These are phyloP conservation scores for Penicillium sp. DNA, from an alignment of 2,329 filamentous ascomycete genomes.

Conservation along the genomic window DNA sequence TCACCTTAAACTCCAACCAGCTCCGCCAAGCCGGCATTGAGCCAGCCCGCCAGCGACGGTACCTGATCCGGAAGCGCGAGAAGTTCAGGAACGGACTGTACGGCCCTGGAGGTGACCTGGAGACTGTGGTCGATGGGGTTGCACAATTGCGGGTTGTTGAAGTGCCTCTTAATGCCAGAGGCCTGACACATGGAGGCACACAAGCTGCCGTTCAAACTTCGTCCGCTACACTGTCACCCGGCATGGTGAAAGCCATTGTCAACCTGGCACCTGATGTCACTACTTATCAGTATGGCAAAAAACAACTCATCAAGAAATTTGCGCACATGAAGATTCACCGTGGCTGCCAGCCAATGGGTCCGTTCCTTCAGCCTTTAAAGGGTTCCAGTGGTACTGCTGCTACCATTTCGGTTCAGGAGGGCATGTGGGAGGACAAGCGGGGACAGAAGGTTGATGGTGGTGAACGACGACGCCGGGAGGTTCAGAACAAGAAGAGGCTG, in stretches of 20 bases:
- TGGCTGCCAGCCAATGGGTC: conserved; percentile 70
- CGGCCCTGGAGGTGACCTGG: conserved; percentile 79
- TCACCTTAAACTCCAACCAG: conserved; percentile 74
- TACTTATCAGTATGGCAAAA: conserved; percentile 53
- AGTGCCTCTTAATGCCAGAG: conserved; percentile 45
- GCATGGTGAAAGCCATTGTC: conserved; percentile 59
- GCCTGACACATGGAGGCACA: conserved; percentile 25
- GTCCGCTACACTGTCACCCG: conserved; percentile 55
- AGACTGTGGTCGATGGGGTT: conserved; percentile 65
- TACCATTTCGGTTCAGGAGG: conserved; percentile 70
- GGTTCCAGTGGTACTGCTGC: conserved; percentile 60
- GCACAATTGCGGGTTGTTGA: conserved; percentile 61
- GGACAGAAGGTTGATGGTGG: conserved; percentile 95
- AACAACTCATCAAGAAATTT: conserved; percentile 54
- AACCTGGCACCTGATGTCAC: conserved; percentile 58
- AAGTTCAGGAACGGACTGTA: conserved; percentile 75
- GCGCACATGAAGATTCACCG: conserved; percentile 67
- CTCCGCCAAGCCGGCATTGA: conserved; percentile 83
- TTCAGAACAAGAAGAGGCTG: conserved; percentile 80
- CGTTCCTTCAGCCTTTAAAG: conserved; percentile 69
- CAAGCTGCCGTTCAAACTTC: conserved; percentile 36
- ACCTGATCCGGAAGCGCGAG: conserved; percentile 84
- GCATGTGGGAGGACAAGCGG: conserved; percentile 86
- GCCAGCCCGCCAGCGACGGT: conserved; percentile 75
- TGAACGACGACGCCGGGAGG: conserved; percentile 82